Conservation (phyloP, 495 filamentous ascomycete species). For the Podospora tetraspora region DNA sequence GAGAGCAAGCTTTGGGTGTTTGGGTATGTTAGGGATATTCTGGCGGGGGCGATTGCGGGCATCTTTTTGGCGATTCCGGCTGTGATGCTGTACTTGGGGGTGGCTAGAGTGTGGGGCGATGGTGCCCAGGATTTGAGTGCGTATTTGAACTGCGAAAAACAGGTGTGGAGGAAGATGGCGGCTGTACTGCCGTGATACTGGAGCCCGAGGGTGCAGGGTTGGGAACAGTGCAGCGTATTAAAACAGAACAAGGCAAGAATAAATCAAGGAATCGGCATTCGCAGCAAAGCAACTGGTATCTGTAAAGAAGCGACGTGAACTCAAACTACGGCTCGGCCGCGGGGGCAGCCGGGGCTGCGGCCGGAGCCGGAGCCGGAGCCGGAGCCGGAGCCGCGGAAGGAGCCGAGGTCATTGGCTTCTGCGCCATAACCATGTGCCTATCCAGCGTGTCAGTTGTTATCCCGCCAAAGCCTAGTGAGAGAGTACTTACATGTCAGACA, state of each 20-base stretch:
- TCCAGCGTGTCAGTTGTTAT: background rate
- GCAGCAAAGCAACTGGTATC: background rate
- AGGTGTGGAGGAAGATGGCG: conserved; percentile 10
- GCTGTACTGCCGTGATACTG: background rate
- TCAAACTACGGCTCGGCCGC: background rate
- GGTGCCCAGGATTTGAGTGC: background rate
- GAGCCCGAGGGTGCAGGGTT: too few relatives aligned
- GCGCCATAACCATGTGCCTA: background rate
- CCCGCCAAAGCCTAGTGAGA: background rate
- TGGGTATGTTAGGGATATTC: conserved; percentile 8
- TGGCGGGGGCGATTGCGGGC: conserved; percentile 10
- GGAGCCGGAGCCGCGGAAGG: background rate
- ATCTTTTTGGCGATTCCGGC: conserved; percentile 14
- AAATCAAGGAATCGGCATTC: background rate
- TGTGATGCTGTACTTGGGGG: conserved; percentile 5
- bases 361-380: too few relatives aligned
- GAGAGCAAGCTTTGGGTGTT: conserved; percentile 1
- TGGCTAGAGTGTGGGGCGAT: background rate
- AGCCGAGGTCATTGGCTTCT: background rate
- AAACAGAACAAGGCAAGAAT: background rate
- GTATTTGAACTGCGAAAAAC: conserved; percentile 7
- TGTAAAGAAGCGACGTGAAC: background rate
- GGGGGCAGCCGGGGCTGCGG: too few relatives aligned
- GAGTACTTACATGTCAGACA: background rate
- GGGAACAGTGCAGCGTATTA: too few relatives aligned